phyloP scores from a whole-genome alignment of 768 basidiomycete genomes.

The Suillus luteus region DNA sequence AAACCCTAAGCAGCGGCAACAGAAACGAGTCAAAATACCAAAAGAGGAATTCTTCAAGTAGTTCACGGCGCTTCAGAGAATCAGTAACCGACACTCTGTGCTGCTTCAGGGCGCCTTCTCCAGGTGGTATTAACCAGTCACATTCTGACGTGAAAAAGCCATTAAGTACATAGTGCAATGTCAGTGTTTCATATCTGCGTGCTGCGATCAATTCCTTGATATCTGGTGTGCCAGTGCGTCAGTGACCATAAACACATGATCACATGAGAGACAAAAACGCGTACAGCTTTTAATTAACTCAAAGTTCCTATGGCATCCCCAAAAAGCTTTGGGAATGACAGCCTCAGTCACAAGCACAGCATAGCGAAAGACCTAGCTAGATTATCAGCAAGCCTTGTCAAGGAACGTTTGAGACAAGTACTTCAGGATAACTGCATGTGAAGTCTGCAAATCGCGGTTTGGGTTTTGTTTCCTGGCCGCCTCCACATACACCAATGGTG shows the following conservation, averaged over 20 bases:
- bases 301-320: constrained; percentile 75
- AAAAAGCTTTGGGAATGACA: constrained; percentile 74
- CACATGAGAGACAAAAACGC: constrained; percentile 20
- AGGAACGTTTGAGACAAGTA: constrained; percentile 24
- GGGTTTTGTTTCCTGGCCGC: constrained; percentile 41
- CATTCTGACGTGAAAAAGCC: constrained; percentile 74
- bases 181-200: constrained; percentile 80
- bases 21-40: constrained; percentile 94
- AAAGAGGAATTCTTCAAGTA: constrained; percentile 86
- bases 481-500: constrained; percentile 38
- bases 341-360: constrained; percentile 59
- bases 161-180: constrained; percentile 77
- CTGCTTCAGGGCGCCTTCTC: constrained; percentile 40
- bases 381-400: constrained; percentile 3
- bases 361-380: constrained; percentile 67
- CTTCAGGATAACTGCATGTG: constrained; percentile 65
- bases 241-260: background rate
- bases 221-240: constrained; percentile 42
- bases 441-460: constrained; percentile 86
- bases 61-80: constrained; percentile 70
- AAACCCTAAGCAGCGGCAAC: constrained; percentile 73
- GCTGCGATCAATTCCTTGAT: constrained; percentile 71
- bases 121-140: constrained; percentile 69
- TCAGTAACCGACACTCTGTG: constrained; percentile 64
- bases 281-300: constrained; percentile 57